A percentile compares a stretch with the other conserved stretches of the same genome.
Evolutionary conservation across 2,329 filamentous ascomycete species (phyloP).

Genomic region (Exophiala dermatitidis): DNA sequence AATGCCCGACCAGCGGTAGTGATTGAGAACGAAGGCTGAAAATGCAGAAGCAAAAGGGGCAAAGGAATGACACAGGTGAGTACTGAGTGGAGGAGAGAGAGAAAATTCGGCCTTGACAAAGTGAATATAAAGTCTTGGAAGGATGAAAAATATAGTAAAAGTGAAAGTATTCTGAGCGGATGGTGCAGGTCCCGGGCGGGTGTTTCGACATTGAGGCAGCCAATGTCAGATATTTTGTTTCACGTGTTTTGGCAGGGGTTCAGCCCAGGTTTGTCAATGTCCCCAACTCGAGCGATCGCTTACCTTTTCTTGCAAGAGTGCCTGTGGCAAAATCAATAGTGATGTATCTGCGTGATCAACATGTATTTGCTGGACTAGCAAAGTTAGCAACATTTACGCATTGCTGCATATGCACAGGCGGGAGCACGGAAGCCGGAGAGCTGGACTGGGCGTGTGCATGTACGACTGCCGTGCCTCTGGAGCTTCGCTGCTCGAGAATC

Average conservation of each 20-base stretch:
- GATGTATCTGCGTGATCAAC: too few species aligned
- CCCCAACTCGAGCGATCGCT: constrained; percentile 2
- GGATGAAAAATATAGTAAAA: not conserved
- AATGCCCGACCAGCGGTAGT: constrained; percentile 24
- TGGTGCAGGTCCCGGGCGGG: constrained; percentile 7
- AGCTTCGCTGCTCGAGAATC: too few species aligned
- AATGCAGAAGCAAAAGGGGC: constrained; percentile 4
- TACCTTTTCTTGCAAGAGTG: not conserved
- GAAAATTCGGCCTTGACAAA: not conserved
- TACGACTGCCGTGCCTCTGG: too few species aligned
- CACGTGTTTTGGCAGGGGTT: constrained; percentile 9
- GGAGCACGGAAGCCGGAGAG: too few species aligned
- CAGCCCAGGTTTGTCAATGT: constrained; percentile 7
- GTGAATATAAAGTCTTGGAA: constrained; percentile 15
- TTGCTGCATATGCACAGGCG: too few species aligned
- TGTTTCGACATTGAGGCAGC: constrained; percentile 19
- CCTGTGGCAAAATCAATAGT: not conserved
- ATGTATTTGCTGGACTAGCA: too few species aligned
- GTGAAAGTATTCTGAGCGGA: constrained; percentile 7
- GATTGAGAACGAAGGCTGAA: constrained; percentile 7
- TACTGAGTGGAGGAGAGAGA: constrained; percentile 7
- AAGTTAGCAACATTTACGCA: too few species aligned
- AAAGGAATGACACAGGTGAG: not conserved
- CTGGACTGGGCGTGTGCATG: too few species aligned
- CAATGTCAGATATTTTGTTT: constrained; percentile 19